These are phyloP conservation scores for Kodamaea kaohsiungensis DNA, from an alignment of 805 yeast genomes.

Conservation along the genomic window DNA sequence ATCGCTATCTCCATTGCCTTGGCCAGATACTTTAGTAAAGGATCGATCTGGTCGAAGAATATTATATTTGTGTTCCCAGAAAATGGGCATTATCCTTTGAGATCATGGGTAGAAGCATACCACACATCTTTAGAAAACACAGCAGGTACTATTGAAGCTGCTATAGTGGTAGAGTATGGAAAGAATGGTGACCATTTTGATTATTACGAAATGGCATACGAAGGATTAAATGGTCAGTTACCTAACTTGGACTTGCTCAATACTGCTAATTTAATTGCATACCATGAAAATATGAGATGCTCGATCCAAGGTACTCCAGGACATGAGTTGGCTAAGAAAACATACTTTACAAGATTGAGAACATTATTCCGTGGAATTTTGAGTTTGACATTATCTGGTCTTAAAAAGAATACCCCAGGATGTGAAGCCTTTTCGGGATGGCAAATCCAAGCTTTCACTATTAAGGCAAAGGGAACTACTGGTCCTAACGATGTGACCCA, in stretches of 20 bases:
- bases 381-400: constrained; percentile 70
- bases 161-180: constrained; percentile 80
- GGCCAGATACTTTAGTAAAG: constrained; percentile 75
- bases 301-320: constrained; percentile 58
- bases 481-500: constrained; percentile 82
- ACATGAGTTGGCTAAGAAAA: constrained; percentile 45
- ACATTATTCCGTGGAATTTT: constrained; percentile 66
- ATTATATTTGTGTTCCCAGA: constrained; percentile 83
- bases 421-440: constrained; percentile 94
- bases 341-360: constrained; percentile 56
- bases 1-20: constrained; percentile 69
- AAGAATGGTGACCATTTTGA: constrained; percentile 67
- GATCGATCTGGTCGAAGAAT: constrained; percentile 96
- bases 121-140: constrained; percentile 82
- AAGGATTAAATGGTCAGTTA: constrained; percentile 92
- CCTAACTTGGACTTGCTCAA: constrained; percentile 92
- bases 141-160: constrained; percentile 93
- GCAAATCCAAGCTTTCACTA: constrained; percentile 88
- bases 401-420: constrained; percentile 54
- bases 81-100: constrained; percentile 63
- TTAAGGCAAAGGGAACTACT: constrained; percentile 61
- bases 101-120: constrained; percentile 93
- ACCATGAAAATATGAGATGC: constrained; percentile 73
- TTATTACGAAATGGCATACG: constrained; percentile 71
- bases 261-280: constrained; percentile 69